A percentile compares a stretch with the other conserved stretches of the same genome.
phyloP scores from a whole-genome alignment of 345 rosid species.

The Hibiscus trionum region DNA sequence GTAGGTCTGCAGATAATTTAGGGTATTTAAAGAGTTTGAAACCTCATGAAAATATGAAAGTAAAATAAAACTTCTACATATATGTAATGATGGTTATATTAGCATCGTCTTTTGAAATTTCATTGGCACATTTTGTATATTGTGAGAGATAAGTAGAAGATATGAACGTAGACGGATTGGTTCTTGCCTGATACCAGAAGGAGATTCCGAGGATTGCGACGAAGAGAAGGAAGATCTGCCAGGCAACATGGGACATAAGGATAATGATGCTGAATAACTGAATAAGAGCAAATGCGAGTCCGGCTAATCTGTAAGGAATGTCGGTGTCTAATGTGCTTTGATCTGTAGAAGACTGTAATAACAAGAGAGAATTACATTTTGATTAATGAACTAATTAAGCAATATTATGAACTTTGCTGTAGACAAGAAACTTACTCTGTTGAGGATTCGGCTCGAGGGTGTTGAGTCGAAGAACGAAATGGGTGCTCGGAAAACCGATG shows the following conservation, averaged over 20 bases:
- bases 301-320: conserved; percentile 68
- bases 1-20: conserved; percentile 48
- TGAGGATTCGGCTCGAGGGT: conserved; percentile 60
- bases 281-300: conserved; percentile 63
- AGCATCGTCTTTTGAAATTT: not conserved
- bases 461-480: conserved; percentile 63
- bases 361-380: not conserved
- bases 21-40: not conserved
- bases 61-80: not conserved
- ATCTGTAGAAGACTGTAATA: conserved; percentile 57
- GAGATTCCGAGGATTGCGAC: conserved; percentile 45
- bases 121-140: not conserved
- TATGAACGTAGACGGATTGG: not conserved
- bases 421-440: conserved; percentile 35
- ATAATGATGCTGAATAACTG: conserved; percentile 55
- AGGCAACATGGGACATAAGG: conserved; percentile 55
- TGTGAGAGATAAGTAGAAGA: not conserved
- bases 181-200: conserved; percentile 53
- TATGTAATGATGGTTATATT: not conserved
- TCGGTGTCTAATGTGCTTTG: conserved; percentile 68
- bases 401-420: not conserved
- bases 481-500: conserved; percentile 52
- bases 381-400: not conserved
- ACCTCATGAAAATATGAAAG: not conserved
- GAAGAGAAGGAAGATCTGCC: conserved; percentile 60